Conservation (phyloP, 768 basidiomycete genomes). For the Rhizopogon vulgaris region DNA sequence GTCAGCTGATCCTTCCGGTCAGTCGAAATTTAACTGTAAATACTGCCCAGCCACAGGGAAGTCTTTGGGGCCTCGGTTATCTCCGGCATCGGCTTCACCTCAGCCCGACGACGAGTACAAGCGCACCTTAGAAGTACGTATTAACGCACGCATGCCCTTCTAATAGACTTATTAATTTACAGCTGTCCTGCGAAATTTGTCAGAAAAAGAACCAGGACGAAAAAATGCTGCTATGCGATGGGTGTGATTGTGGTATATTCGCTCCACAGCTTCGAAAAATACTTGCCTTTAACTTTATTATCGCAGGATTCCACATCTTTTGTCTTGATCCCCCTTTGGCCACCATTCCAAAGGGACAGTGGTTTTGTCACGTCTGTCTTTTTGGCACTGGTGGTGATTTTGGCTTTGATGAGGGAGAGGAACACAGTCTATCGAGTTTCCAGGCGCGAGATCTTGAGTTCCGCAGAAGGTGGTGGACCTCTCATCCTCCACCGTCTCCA, state of each 20-base stretch:
- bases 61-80: conserved; percentile 18
- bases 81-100: conserved; percentile 15
- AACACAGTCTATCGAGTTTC: conserved; percentile 88
- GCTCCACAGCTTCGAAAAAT: conserved; percentile 8
- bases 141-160: conserved; percentile 12
- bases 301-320: conserved; percentile 89
- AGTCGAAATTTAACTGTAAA: neutral
- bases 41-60: conserved; percentile 30
- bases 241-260: conserved; percentile 68
- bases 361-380: conserved; percentile 93
- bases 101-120: conserved; percentile 33
- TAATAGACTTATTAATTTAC: conserved; percentile 17
- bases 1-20: conserved; percentile 6
- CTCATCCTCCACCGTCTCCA: conserved; percentile 52
- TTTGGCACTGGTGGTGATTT: conserved; percentile 91
- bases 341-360: conserved; percentile 85
- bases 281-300: conserved; percentile 10
- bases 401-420: conserved; percentile 97
- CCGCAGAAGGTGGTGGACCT: conserved; percentile 80
- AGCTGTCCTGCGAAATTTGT: conserved; percentile 93
- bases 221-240: conserved; percentile 89
- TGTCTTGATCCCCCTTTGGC: conserved; percentile 90
- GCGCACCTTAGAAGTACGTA: conserved; percentile 47
- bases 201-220: conserved; percentile 82
- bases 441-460: conserved; percentile 89